Conservation (phyloP, 2,329 filamentous ascomycete genomes). For the Ceratocystis destructans region DNA sequence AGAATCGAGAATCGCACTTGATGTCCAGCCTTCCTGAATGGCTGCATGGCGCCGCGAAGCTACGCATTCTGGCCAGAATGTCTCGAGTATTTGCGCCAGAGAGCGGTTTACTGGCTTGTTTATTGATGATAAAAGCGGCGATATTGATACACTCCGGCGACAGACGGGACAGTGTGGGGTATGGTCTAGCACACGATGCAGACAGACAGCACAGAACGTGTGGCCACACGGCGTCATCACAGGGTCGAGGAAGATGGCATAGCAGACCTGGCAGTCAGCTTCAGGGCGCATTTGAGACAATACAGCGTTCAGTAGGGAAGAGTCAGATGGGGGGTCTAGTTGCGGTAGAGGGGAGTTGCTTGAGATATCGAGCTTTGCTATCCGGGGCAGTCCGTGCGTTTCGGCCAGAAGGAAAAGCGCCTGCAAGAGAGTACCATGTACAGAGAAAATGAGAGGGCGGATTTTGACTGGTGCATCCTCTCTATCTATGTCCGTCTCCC, state of each 20-base stretch:
- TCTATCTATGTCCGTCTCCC: too few species aligned
- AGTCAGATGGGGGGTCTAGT: background rate
- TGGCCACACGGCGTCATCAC: conserved; percentile 78
- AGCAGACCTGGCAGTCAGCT: conserved; percentile 81
- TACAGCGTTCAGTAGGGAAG: conserved; percentile 35
- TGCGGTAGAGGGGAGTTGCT: background rate
- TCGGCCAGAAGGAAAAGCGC: conserved; percentile 7
- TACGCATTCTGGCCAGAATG: conserved; percentile 56
- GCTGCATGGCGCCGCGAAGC: conserved; percentile 42
- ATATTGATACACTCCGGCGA: conserved; percentile 46
- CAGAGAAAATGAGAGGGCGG: background rate
- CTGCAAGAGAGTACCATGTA: conserved; percentile 7
- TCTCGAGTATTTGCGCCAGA: conserved; percentile 48
- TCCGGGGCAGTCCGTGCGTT: conserved; percentile 3
- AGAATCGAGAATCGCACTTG: conserved; percentile 31
- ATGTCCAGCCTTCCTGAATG: conserved; percentile 39
- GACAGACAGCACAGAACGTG: conserved; percentile 72
- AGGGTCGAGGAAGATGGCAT: conserved; percentile 65
- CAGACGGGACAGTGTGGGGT: conserved; percentile 70
- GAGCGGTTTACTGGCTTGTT: conserved; percentile 45
- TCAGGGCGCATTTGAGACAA: conserved; percentile 52
- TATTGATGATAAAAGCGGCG: conserved; percentile 30
- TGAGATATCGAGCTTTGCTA: background rate
- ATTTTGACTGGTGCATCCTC: background rate
- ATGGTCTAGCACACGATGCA: conserved; percentile 64